phyloP scores from a whole-genome alignment of 306 rosid species.

The Fragaria vesca region DNA sequence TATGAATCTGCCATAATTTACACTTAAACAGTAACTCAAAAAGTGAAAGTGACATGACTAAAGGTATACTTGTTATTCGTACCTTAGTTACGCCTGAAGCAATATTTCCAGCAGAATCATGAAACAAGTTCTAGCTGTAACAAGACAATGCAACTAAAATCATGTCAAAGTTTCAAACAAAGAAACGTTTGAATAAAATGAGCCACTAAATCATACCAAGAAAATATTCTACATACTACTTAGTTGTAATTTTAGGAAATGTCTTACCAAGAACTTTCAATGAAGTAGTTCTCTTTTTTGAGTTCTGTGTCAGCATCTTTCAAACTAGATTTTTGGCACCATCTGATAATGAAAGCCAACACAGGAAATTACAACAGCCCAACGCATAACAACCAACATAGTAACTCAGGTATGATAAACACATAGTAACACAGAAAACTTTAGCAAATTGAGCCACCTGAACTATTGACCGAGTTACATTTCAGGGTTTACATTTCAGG shows the following conservation, averaged over 20 bases:
- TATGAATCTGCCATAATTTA: too few relatives aligned
- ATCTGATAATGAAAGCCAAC: conserved; percentile 80
- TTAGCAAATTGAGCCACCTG: background rate
- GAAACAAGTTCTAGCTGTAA: too few relatives aligned
- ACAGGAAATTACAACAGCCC: too few relatives aligned
- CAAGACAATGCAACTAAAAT: too few relatives aligned
- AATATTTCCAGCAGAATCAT: too few relatives aligned
- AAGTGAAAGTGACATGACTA: too few relatives aligned
- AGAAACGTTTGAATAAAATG: background rate
- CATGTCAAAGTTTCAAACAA: background rate
- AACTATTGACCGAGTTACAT: background rate
- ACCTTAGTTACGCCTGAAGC: too few relatives aligned
- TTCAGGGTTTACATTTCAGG: background rate
- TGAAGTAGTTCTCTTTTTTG: conserved; percentile 79
- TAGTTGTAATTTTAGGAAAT: background rate
- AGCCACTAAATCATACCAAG: background rate
- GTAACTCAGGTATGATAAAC: too few relatives aligned
- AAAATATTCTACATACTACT: background rate
- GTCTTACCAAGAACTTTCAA: conserved; percentile 82
- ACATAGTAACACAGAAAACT: too few relatives aligned
- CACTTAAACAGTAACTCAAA: too few relatives aligned
- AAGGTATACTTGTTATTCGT: too few relatives aligned
- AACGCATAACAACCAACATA: too few relatives aligned
- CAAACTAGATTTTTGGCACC: conserved; percentile 85
- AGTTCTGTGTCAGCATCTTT: conserved; percentile 81